Conservation (phyloP, 1,284 basidiomycete species). For the Phylloboletellus chloephorus region DNA sequence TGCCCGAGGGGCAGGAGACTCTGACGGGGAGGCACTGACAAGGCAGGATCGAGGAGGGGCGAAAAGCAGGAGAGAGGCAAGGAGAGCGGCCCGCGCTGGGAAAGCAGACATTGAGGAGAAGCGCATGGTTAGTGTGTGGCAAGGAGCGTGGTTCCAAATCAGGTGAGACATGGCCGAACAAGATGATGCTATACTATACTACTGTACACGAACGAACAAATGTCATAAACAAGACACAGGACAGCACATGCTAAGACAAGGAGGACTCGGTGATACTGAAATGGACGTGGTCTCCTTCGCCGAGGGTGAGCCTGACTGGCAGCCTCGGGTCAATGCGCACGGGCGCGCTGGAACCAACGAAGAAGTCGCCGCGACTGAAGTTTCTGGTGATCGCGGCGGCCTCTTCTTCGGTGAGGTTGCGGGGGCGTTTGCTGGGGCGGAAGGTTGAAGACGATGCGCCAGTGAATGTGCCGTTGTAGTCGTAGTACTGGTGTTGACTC, state of each 20-base stretch:
- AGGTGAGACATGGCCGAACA: conserved; percentile 1
- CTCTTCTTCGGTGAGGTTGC: conserved; percentile 72
- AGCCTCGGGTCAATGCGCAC: conserved; percentile 73
- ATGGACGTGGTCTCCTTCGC: conserved; percentile 75
- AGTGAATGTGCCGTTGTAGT: conserved; percentile 64
- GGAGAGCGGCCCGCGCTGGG: conserved; percentile 18
- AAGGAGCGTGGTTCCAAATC: conserved; percentile 8
- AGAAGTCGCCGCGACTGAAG: conserved; percentile 72
- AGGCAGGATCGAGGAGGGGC: background rate
- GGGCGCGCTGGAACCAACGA: conserved; percentile 68
- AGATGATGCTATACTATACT: no score
- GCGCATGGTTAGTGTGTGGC: background rate
- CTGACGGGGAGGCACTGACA: conserved; percentile 14
- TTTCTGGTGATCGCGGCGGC: conserved; percentile 74
- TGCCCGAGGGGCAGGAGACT: conserved; percentile 40
- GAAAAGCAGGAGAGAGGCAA: conserved; percentile 11
- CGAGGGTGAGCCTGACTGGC: conserved; percentile 67
- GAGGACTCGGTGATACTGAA: conserved; percentile 67
- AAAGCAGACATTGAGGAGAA: conserved; percentile 1
- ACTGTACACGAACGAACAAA: conserved; percentile 19
- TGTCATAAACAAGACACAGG: conserved; percentile 17
- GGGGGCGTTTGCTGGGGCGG: conserved; percentile 67
- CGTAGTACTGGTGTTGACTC: conserved; percentile 67
- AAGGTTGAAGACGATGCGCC: conserved; percentile 66
- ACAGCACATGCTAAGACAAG: conserved; percentile 36